Percentiles rank a stretch among this genome's conserved stretches.
These are phyloP conservation scores for Lasiosphaeriaceae sp. DNA, from an alignment of 495 filamentous ascomycete species.

Conservation along the genomic window DNA sequence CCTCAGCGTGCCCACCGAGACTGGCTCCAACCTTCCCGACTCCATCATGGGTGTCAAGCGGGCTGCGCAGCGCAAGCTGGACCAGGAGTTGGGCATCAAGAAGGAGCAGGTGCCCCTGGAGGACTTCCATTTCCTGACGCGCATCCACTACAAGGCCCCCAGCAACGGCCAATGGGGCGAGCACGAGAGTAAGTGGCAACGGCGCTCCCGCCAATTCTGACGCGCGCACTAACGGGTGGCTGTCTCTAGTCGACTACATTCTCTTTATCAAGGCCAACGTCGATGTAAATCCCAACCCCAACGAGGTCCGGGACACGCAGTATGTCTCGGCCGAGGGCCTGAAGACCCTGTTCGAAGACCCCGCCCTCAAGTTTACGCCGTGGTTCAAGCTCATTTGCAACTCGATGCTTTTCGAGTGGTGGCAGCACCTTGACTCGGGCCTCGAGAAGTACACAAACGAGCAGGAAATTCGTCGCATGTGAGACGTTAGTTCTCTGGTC, in stretches of 20 bases:
- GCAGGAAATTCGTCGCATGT: slow-evolving; percentile 84
- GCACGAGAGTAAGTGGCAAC: slow-evolving; percentile 75
- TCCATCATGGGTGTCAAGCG: slow-evolving; percentile 81
- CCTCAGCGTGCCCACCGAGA: slow-evolving; percentile 85
- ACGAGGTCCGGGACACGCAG: slow-evolving; percentile 79
- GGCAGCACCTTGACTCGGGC: slow-evolving; percentile 75
- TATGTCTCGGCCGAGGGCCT: slow-evolving; percentile 83
- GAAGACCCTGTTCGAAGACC: slow-evolving; percentile 79
- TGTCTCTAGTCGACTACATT: slow-evolving; percentile 84
- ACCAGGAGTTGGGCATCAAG: slow-evolving; percentile 93
- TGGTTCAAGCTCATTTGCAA: slow-evolving; percentile 99
- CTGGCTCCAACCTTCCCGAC: slow-evolving; percentile 74
- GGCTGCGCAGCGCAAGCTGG: slow-evolving; percentile 86
- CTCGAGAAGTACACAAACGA: slow-evolving; percentile 85
- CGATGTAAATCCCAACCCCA: slow-evolving; percentile 71
- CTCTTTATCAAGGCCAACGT: slow-evolving; percentile 96
- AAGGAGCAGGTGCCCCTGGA: slow-evolving; percentile 85
- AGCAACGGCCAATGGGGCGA: slow-evolving; percentile 98
- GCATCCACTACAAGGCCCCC: slow-evolving; percentile 97
- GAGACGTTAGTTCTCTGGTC: background rate
- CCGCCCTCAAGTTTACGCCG: slow-evolving; percentile 80
- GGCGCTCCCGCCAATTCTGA: too few species aligned
- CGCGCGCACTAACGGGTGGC: too few species aligned
- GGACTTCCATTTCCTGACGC: slow-evolving; percentile 87
- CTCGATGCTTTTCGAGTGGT: slow-evolving; percentile 98